A percentile compares a stretch with the other conserved stretches of the same genome.
Evolutionary conservation across 2,329 filamentous ascomycete genomes (phyloP).

Genomic region (Pseudocercospora pini-densiflorae): DNA sequence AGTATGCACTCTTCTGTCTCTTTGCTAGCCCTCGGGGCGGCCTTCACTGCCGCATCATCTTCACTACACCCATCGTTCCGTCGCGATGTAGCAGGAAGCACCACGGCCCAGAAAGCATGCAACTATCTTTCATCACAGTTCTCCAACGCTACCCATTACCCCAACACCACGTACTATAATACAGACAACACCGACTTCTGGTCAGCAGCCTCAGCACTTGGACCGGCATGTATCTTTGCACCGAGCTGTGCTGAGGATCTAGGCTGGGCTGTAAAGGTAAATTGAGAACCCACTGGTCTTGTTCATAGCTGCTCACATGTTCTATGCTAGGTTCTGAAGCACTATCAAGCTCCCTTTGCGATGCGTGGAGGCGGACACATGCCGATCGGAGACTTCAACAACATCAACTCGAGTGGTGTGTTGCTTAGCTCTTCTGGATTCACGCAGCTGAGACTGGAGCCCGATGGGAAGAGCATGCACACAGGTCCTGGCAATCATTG

Average conservation of each 20-base stretch:
- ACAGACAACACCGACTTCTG: constrained; percentile 5
- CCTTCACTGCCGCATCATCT: background rate
- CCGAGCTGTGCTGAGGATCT: constrained; percentile 8
- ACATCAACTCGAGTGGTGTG: constrained; percentile 21
- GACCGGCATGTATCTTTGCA: constrained; percentile 1
- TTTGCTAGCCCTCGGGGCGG: background rate
- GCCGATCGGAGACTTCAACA: constrained; percentile 11
- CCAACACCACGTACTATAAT: constrained; percentile 5
- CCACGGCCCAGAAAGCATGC: constrained; percentile 9
- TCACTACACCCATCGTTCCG: background rate
- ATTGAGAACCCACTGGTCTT: background rate
- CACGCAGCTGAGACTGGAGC: constrained; percentile 12
- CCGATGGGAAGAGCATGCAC: constrained; percentile 11
- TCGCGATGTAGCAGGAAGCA: background rate
- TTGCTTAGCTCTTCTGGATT: constrained; percentile 15
- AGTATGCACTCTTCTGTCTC: background rate
- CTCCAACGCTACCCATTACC: constrained; percentile 3
- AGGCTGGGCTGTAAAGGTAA: constrained; percentile 10
- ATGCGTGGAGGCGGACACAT: constrained; percentile 8
- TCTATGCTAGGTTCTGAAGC: background rate
- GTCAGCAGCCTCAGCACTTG: constrained; percentile 2
- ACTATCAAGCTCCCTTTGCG: constrained; percentile 6
- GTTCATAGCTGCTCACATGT: background rate
- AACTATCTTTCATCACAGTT: constrained; percentile 1
- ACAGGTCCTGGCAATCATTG: constrained; percentile 17